A percentile compares a stretch with the other conserved stretches of the same genome.
Evolutionary conservation across 2,329 filamentous ascomycete species (phyloP).

Genomic region (Microdochium bolleyi): DNA sequence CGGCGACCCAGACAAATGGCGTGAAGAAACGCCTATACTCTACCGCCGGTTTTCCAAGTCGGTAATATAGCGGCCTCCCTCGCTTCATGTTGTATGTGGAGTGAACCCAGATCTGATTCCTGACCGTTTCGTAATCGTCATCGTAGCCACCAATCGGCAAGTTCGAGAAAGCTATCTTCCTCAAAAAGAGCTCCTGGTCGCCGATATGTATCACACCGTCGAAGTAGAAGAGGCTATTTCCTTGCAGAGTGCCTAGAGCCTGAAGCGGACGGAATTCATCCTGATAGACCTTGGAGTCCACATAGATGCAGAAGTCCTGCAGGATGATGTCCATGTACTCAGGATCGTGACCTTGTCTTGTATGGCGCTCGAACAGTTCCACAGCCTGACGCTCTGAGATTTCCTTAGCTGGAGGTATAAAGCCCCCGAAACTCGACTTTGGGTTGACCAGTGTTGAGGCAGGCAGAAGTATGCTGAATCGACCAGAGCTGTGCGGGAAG

Average conservation of each 20-base stretch:
- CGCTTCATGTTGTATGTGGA: constrained; percentile 34
- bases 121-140: constrained; percentile 32
- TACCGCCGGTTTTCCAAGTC: constrained; percentile 42
- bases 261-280: constrained; percentile 49
- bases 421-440: constrained; percentile 16
- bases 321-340: constrained; percentile 40
- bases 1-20: constrained; percentile 63
- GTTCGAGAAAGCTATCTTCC: constrained; percentile 44
- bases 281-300: constrained; percentile 22
- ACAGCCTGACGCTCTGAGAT: constrained; percentile 23
- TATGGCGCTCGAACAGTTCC: constrained; percentile 14
- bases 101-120: constrained; percentile 54
- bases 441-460: constrained; percentile 12
- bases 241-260: constrained; percentile 31
- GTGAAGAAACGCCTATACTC: constrained; percentile 57
- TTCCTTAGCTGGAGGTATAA: constrained; percentile 11
- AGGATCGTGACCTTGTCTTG: constrained; percentile 6
- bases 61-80: constrained; percentile 52
- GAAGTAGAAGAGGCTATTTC: constrained; percentile 38
- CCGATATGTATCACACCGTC: constrained; percentile 50
- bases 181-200: constrained; percentile 37
- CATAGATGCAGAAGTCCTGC: constrained; percentile 51
- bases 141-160: constrained; percentile 63
- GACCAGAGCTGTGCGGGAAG: not conserved
- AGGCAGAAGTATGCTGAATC: constrained; percentile 7